A percentile compares a stretch with the other conserved stretches of the same genome.
Evolutionary conservation across 2,329 filamentous ascomycete species (phyloP).

Genomic region (Trichoderma endophyticum): DNA sequence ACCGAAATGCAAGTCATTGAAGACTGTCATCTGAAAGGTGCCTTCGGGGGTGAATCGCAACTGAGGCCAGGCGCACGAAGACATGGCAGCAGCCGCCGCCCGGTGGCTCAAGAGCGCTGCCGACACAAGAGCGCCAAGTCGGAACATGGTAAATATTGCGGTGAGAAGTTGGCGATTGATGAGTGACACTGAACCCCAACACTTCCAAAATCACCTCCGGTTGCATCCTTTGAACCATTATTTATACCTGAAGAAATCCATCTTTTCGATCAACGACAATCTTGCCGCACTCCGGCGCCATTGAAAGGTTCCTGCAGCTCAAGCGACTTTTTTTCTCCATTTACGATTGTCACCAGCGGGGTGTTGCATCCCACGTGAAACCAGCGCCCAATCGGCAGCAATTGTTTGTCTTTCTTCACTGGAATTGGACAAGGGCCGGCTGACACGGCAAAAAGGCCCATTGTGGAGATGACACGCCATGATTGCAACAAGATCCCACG

Average conservation of each 20-base stretch:
- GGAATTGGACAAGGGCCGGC: background rate
- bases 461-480: background rate
- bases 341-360: background rate
- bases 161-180: background rate
- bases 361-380: background rate
- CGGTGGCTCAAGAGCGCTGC: background rate
- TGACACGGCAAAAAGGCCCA: background rate
- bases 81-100: background rate
- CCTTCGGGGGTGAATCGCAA: background rate
- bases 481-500: background rate
- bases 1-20: background rate
- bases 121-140: background rate
- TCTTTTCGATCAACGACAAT: background rate
- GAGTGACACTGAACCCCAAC: background rate
- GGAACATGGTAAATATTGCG: background rate
- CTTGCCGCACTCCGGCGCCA: background rate
- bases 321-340: background rate
- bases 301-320: background rate
- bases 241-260: background rate
- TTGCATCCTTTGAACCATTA: background rate
- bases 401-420: background rate
- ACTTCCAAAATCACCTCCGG: background rate
- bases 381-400: background rate
- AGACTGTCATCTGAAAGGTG: slow-evolving; percentile 4
- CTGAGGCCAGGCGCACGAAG: background rate